Percentiles rank a stretch among this genome's conserved stretches.
Evolutionary conservation across 2,329 filamentous ascomycete species (phyloP).

Genomic region (Colletotrichum viniferum): DNA sequence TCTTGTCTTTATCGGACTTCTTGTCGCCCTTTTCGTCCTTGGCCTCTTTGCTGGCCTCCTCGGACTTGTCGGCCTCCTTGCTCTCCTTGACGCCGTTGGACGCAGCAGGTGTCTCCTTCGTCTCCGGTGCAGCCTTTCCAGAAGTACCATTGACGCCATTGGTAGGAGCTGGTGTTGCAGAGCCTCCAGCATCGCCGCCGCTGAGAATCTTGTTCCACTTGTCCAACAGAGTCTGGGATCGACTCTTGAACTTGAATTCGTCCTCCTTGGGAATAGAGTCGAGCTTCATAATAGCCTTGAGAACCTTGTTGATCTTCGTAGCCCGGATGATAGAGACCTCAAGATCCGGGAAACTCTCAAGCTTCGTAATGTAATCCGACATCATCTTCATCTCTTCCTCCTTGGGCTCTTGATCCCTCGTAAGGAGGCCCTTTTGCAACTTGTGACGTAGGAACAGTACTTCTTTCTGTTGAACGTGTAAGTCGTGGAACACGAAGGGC

Average conservation of each 20-base stretch:
- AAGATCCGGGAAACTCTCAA: constrained; percentile 80
- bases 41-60: constrained; percentile 37
- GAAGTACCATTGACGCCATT: constrained; percentile 55
- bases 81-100: constrained; percentile 45
- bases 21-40: constrained; percentile 33
- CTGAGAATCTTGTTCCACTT: constrained; percentile 89
- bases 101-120: constrained; percentile 35
- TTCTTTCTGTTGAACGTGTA: constrained; percentile 59
- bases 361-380: constrained; percentile 77
- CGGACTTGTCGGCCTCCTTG: constrained; percentile 41
- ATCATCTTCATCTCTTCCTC: constrained; percentile 82
- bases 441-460: constrained; percentile 95
- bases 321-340: constrained; percentile 86
- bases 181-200: constrained; percentile 51
- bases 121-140: constrained; percentile 42
- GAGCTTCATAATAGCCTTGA: constrained; percentile 92
- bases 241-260: constrained; percentile 86
- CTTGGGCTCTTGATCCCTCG: constrained; percentile 82
- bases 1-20: constrained; percentile 35
- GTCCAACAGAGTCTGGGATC: constrained; percentile 79
- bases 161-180: constrained; percentile 30
- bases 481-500: constrained; percentile 34
- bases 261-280: constrained; percentile 85
- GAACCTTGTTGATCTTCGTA: constrained; percentile 98
- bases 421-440: constrained; percentile 91